A percentile compares a stretch with the other conserved stretches of the same genome.
Conservation (phyloP, 2,329 filamentous ascomycete species). For the Alternaria gansuensis region DNA sequence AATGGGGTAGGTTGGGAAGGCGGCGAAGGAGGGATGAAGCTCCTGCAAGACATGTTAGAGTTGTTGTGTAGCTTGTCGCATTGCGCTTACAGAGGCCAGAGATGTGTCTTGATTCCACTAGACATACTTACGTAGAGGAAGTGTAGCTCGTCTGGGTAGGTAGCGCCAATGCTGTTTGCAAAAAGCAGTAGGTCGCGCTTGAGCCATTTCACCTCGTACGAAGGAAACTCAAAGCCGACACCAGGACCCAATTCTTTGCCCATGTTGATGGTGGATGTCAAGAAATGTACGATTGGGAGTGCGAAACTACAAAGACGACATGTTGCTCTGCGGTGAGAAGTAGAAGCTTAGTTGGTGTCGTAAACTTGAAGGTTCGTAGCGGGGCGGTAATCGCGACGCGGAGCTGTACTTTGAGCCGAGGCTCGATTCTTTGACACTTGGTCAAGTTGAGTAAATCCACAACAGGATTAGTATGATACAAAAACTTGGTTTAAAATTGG, state of each 20-base stretch:
- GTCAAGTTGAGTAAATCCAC: constrained; percentile 21
- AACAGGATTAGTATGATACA: constrained; percentile 11
- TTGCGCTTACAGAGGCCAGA: neutral
- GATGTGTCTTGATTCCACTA: neutral
- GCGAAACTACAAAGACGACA: neutral
- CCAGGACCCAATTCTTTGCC: constrained; percentile 57
- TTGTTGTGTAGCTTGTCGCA: neutral
- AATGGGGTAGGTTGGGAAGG: constrained; percentile 88
- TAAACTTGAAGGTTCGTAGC: constrained; percentile 30
- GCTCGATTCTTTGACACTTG: constrained; percentile 38
- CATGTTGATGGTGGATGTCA: constrained; percentile 33
- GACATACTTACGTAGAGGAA: constrained; percentile 79
- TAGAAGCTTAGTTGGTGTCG: constrained; percentile 12
- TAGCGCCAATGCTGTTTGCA: constrained; percentile 86
- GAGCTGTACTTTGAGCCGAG: constrained; percentile 45
- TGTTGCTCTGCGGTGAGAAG: neutral
- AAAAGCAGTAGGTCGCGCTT: constrained; percentile 91
- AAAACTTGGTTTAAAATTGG: neutral
- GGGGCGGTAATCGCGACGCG: constrained; percentile 41
- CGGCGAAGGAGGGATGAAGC: constrained; percentile 83
- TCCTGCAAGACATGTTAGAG: constrained; percentile 65
- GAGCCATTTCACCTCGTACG: constrained; percentile 79
- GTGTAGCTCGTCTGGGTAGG: constrained; percentile 81
- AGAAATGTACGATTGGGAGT: neutral
- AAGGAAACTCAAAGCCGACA: constrained; percentile 80